phyloP scores from a whole-genome alignment of 2,329 filamentous ascomycete genomes.

The Hypoxylon sp. region DNA sequence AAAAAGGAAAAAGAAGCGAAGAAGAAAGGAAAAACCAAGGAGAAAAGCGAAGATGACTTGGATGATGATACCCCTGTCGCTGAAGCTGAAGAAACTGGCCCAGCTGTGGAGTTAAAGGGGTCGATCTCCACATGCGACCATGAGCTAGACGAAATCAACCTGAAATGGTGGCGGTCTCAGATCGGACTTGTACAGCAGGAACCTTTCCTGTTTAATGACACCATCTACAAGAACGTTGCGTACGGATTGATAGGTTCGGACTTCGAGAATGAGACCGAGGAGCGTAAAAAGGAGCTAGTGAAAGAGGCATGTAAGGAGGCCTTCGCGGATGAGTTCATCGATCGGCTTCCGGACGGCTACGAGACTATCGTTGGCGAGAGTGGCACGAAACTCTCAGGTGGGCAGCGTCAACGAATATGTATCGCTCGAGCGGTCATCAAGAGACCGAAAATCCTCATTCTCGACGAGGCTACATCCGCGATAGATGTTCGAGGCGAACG shows the following conservation, averaged over 20 bases:
- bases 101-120: constrained; percentile 64
- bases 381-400: constrained; percentile 84
- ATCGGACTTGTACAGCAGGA: constrained; percentile 78
- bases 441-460: constrained; percentile 76
- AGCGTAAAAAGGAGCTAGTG: constrained; percentile 70
- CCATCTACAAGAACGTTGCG: constrained; percentile 73
- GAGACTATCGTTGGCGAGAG: constrained; percentile 81
- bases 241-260: constrained; percentile 68
- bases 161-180: constrained; percentile 73
- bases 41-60: constrained; percentile 50
- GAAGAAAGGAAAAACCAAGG: constrained; percentile 52
- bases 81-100: constrained; percentile 55
- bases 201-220: constrained; percentile 76
- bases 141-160: constrained; percentile 68
- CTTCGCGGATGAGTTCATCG: constrained; percentile 78
- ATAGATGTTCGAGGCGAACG: constrained; percentile 67
- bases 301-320: constrained; percentile 74
- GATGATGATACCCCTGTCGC: constrained; percentile 46
- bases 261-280: constrained; percentile 66
- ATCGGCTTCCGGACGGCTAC: constrained; percentile 74
- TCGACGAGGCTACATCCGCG: constrained; percentile 83
- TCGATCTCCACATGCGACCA: constrained; percentile 67
- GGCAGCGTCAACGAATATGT: constrained; percentile 85
- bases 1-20: constrained; percentile 58
- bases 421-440: constrained; percentile 82